A percentile compares a stretch with the other conserved stretches of the same genome.
These are phyloP conservation scores for Ceratocystis cubensis DNA, from an alignment of 2,329 filamentous ascomycete genomes.

Conservation along the genomic window DNA sequence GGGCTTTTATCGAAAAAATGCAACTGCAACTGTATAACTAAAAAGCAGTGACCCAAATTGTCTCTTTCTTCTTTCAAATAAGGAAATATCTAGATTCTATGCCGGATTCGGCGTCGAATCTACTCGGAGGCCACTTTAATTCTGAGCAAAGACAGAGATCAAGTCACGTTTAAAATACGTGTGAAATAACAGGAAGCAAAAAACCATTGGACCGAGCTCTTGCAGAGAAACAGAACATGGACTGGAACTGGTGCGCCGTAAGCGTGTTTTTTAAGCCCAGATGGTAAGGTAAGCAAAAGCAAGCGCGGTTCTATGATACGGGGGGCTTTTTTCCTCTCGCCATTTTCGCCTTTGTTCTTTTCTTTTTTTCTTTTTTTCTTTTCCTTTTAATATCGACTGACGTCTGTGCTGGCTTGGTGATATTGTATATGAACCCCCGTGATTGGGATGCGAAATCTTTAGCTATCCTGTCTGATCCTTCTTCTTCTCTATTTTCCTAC, in stretches of 20 bases:
- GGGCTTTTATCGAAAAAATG: neutral
- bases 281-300: too few relatives aligned
- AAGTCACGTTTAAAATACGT: neutral
- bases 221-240: neutral
- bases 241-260: too few relatives aligned
- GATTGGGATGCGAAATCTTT: neutral
- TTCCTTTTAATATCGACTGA: neutral
- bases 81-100: neutral
- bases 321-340: neutral
- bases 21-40: neutral
- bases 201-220: neutral
- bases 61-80: neutral
- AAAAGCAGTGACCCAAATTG: neutral
- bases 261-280: too few relatives aligned
- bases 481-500: neutral
- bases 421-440: neutral
- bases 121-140: neutral
- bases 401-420: constrained; percentile 6
- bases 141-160: neutral
- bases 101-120: neutral
- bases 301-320: neutral
- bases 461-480: neutral
- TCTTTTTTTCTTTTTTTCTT: neutral
- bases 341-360: neutral
- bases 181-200: neutral